phyloP scores from a whole-genome alignment of 768 basidiomycete genomes.

The Russula ochroleuca region DNA sequence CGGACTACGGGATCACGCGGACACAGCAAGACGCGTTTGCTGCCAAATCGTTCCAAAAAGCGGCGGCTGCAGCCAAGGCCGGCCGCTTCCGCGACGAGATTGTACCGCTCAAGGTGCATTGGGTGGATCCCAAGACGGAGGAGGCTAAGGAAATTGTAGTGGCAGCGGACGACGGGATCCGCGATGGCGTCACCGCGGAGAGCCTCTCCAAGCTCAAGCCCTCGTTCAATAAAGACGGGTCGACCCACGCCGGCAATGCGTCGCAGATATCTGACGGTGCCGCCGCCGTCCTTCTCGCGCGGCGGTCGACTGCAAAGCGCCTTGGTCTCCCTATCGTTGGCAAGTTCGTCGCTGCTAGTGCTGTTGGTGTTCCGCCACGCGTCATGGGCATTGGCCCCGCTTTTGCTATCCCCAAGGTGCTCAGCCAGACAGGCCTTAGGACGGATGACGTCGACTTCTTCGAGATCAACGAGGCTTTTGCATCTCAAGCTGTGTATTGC shows the following conservation, averaged over 20 bases:
- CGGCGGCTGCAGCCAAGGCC: constrained; percentile 70
- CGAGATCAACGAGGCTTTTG: constrained; percentile 92
- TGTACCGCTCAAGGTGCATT: constrained; percentile 67
- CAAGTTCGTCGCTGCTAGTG: constrained; percentile 70
- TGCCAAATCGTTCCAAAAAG: constrained; percentile 80
- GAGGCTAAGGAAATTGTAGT: constrained; percentile 63
- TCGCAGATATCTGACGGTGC: constrained; percentile 92
- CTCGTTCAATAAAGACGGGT: constrained; percentile 72
- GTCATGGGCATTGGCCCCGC: constrained; percentile 94
- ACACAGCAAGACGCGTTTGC: constrained; percentile 80
- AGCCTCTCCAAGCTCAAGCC: constrained; percentile 77
- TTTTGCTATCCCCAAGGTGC: constrained; percentile 74
- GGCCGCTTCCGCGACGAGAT: constrained; percentile 85
- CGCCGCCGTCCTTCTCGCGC: constrained; percentile 79
- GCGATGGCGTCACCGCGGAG: constrained; percentile 79
- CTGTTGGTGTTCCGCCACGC: constrained; percentile 77
- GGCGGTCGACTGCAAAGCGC: constrained; percentile 73
- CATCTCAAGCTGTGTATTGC: constrained; percentile 73
- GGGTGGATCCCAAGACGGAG: constrained; percentile 70
- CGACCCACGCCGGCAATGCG: constrained; percentile 82
- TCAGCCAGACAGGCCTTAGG: constrained; percentile 60
- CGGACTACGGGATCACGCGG: constrained; percentile 70
- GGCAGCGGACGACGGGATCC: constrained; percentile 78
- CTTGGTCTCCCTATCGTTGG: constrained; percentile 84
- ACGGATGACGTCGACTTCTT: constrained; percentile 80